Evolutionary conservation across 75 land plant species (phyloP), one percentile per base, ranked within the genome.

Genomic region (Picea glauca): DNA sequence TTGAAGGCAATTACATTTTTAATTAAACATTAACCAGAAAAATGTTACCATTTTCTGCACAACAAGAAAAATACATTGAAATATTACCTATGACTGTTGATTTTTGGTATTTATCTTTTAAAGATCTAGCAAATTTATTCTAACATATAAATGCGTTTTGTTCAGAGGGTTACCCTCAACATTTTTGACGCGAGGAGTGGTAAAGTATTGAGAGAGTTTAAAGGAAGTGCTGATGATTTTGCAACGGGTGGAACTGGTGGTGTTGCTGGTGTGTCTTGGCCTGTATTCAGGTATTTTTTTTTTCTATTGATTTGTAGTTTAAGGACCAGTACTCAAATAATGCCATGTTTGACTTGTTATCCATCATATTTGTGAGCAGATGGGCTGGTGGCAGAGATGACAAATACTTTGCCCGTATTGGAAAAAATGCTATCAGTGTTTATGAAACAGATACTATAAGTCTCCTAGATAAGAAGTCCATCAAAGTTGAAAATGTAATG

Each of bases 171-270:
- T 15, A 86, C 87, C 50, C 67, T 96, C 26, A 94, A 92, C 67
- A 87, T 96, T 17, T 94, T 90, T 85, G 99, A 96, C 76, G 93
- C 92, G 70, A 87, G 97, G 78, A 94, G 87, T 78, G 99, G 99
- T 62, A 92, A 89, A 83, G 75, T 90, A 50, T 85, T 89, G 80
- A 84, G 98, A 67, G 98, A 96, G 79, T 96, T 92, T 78, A 94
- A 94, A 80, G 99, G 99, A 82, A 94, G 86, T 87, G 93, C 95
- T 43, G 98, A 94, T 88, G 99, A 96, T 3, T 96, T 90, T 85
- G 86, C 88, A 5, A 80, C 87, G 70, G 93, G 94, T 82, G 94
- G 93, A 76, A 82, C 88, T 83, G 95, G 98, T 2, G 97, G 94
- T 80, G 91, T 94, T 58, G 75, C 93, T 65, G 94, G 94, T 23